Evolutionary conservation across 768 basidiomycete genomes (phyloP).

Genomic region (Tylopilus rubrobrunneus): DNA sequence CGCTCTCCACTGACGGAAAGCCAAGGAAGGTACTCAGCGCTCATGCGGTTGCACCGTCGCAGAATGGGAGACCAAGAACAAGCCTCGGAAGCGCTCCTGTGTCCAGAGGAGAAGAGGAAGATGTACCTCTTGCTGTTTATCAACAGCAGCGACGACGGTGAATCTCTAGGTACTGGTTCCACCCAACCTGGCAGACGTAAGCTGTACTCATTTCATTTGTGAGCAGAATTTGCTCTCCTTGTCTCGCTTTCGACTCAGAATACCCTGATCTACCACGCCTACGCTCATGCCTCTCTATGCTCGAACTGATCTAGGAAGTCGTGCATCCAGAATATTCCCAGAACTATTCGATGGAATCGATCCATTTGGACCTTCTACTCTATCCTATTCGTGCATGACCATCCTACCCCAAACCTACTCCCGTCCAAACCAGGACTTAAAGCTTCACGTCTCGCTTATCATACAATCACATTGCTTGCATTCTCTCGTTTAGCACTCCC

Average conservation of each 20-base stretch:
- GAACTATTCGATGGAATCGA: conserved; percentile 15
- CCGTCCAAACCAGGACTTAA: conserved; percentile 21
- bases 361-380: conserved; percentile 19
- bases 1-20: conserved; percentile 43
- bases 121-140: conserved; percentile 74
- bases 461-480: conserved; percentile 31
- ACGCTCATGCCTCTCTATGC: conserved; percentile 3
- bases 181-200: not conserved
- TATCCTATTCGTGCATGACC: conserved; percentile 23
- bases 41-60: conserved; percentile 45
- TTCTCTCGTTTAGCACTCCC: conserved; percentile 15
- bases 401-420: conserved; percentile 21
- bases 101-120: conserved; percentile 60
- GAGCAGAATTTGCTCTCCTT: conserved; percentile 2
- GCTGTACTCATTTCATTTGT: conserved; percentile 4
- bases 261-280: conserved; percentile 4
- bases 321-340: conserved; percentile 26
- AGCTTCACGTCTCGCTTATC: conserved; percentile 21
- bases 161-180: conserved; percentile 15
- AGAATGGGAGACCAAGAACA: conserved; percentile 40
- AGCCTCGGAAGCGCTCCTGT: conserved; percentile 33
- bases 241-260: conserved; percentile 1
- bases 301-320: conserved; percentile 24
- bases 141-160: conserved; percentile 67
- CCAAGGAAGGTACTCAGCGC: conserved; percentile 63